Percentiles rank a stretch among this genome's conserved stretches.
Conservation (phyloP, 352 stramenopile genomes). For the Globisporangium alternatum region DNA sequence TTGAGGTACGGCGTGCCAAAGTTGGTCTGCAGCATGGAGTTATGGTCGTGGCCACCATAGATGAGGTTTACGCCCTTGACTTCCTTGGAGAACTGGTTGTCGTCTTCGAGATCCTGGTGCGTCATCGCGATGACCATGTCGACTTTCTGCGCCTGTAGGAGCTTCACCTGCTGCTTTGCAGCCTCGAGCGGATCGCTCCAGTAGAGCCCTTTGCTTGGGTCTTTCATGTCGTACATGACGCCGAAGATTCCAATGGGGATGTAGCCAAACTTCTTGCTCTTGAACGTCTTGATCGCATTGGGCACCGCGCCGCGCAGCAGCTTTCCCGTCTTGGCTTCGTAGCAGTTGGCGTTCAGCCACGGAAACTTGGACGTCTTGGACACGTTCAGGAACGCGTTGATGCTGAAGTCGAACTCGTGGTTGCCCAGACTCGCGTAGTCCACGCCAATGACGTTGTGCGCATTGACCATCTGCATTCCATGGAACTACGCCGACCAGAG, state of each 20-base stretch:
- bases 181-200: conserved; percentile 62
- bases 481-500: conserved; percentile 78
- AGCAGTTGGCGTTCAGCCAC: conserved; percentile 78
- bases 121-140: conserved; percentile 75
- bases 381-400: conserved; percentile 74
- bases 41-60: conserved; percentile 67
- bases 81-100: conserved; percentile 66
- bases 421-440: conserved; percentile 74
- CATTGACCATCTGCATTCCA: conserved; percentile 77
- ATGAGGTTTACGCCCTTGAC: conserved; percentile 66
- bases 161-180: conserved; percentile 48
- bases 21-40: conserved; percentile 65
- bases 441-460: conserved; percentile 69
- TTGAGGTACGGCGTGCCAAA: conserved; percentile 71
- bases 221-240: conserved; percentile 81
- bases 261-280: conserved; percentile 28
- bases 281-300: conserved; percentile 48
- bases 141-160: conserved; percentile 33
- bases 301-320: conserved; percentile 50
- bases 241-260: conserved; percentile 68
- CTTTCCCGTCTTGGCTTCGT: conserved; percentile 35
- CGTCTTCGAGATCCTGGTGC: conserved; percentile 61
- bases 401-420: conserved; percentile 79
- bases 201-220: conserved; percentile 56
- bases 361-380: conserved; percentile 49